These are phyloP conservation scores for Chalciporus chontae DNA, from an alignment of 768 basidiomycete species.

Conservation along the genomic window DNA sequence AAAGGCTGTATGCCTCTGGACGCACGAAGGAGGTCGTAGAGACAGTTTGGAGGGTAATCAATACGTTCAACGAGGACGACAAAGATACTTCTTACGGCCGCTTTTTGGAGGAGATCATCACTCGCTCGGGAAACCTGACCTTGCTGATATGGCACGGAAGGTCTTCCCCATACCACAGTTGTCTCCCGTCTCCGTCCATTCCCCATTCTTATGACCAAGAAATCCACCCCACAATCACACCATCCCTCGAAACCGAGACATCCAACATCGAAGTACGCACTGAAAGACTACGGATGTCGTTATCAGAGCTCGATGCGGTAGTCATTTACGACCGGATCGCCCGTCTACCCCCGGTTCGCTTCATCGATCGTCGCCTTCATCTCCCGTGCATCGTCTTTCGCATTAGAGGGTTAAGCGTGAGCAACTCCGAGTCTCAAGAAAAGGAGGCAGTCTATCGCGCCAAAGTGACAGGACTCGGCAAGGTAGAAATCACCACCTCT, in stretches of 20 bases:
- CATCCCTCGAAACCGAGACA: background rate
- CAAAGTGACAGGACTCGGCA: background rate
- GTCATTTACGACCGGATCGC: background rate
- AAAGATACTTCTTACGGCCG: background rate
- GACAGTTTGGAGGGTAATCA: background rate
- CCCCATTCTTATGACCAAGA: background rate
- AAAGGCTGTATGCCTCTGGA: background rate
- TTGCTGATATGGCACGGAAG: background rate
- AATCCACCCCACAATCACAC: background rate
- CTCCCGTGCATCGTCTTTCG: slow-evolving; percentile 6
- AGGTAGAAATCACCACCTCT: background rate
- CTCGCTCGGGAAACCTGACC: background rate
- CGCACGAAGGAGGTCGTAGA: background rate
- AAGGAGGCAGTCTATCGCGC: slow-evolving; percentile 1
- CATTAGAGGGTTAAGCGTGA: background rate
- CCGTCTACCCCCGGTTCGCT: background rate
- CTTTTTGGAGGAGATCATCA: background rate
- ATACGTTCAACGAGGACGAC: background rate
- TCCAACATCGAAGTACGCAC: background rate
- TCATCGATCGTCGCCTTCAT: background rate
- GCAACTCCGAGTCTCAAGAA: background rate
- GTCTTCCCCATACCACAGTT: background rate
- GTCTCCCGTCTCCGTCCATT: background rate
- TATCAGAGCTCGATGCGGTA: background rate
- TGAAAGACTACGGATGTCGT: background rate